Base-by-base conservation (phyloP, 139 green algal species). In the Micromonas pusilla region DNA sequence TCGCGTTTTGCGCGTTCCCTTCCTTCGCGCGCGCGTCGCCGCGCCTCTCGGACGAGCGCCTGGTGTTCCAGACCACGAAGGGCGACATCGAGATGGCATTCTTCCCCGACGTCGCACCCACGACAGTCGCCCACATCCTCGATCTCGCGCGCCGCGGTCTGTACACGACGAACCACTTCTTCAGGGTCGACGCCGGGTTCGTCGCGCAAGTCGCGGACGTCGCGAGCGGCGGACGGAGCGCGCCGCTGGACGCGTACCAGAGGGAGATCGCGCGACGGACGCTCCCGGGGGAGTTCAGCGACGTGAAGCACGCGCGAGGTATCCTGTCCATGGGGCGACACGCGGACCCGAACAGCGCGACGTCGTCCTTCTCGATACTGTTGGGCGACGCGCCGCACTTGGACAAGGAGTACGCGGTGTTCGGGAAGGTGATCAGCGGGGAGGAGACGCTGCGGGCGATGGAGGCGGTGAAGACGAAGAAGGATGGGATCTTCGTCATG, bases 151-250 rank as follows among this genome's bases (percentile, higher is more conserved):
- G 85, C 26, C 75, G 96, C 23, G 93, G 91, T 1, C 74, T 77
- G 0, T 96, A 96, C 86, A 92, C 87, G 62, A 89, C 81, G 28
- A 94, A 96, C 77, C 85, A 96, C 72, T 89, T 96, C 30, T 96
- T 96, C 83, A 54, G 89, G 3, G 82, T 87, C 20, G 92, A 98
- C 82, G 92, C 91, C 38, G 91, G 92, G 1, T 98, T 98, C 82
- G 93, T 98, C 9, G 93, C 93, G 1, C 93, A 98, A 75, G 81
- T 87, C 0, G 87, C 85, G 25, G 90, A 91, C 34, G 84, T 94
- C 0, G 16, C 84, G 4, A 33, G 3, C 9, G 73, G 83, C 30
- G 91, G 89, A 16, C 76, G 92, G 30, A 70, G 62, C 0, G 52
- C 86, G 0, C 64, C 76, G 0, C 66, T 96, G 73, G 85, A 90